Base-by-base conservation (phyloP, 495 filamentous ascomycete species). In the Xylaria venustula region DNA sequence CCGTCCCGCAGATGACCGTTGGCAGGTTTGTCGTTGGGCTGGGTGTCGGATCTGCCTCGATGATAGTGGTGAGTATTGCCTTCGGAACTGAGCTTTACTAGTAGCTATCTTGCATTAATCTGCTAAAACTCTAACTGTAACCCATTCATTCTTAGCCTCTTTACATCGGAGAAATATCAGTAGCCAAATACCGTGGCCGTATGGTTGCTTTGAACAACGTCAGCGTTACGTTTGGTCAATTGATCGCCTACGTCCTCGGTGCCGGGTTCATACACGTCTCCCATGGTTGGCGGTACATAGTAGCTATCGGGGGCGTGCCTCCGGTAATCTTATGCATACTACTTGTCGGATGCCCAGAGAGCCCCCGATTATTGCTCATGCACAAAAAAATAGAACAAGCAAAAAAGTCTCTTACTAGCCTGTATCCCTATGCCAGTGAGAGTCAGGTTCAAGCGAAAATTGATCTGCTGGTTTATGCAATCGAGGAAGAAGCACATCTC, bases 121-220 rank as follows among this genome's bases (percentile, higher is more conserved):
- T 14, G 20, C 14, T 4, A 4, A 23, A 22, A 14, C 25, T 23
- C 44, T 15, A 25, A 46, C 9, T 19, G n/a, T 34, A 25, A n/a
- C 14, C 49, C 5, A n/a, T 75, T 30, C 25, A n/a, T 30, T n/a
- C n/a, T n/a, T n/a, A 55, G 56, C 60, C 62, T 46, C 44, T 46
- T 3, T 68, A 81, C 51, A 80, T 81, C 54, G 77, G 75, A 34
- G 79, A 82, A 52, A 62, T 82, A n/a, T 73, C 79, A 2, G 78
- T 79, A 4, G 75, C 82, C 11, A 75, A 76, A 56, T 79, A 78
- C 57, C 79, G 82, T 25, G 82, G 82, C 19, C 74, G 78, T 37
- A 79, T 83, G 77, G 79, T 85, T 40, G 81, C 74, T 0, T 69
- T 84, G 15, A 75, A 84, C 64, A 82, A 83, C 50, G 77, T 84